Evolutionary conservation across 768 basidiomycete genomes (phyloP).

Genomic region (Hygrocybe punicea): DNA sequence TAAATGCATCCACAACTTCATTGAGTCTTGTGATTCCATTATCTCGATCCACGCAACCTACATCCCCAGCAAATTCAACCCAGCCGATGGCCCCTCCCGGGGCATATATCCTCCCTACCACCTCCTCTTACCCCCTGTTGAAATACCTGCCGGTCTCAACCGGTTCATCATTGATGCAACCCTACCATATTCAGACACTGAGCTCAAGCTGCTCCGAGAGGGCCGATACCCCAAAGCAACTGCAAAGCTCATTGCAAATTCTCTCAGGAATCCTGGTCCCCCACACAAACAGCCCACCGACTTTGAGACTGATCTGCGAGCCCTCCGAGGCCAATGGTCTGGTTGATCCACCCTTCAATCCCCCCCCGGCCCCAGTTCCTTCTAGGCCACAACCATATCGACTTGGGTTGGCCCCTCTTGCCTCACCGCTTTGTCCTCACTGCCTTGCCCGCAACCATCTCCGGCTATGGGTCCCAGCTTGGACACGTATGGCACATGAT

Average conservation of each 20-base stretch:
- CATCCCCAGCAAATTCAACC: conserved; percentile 34
- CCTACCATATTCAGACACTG: neutral
- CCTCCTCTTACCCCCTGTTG: conserved; percentile 29
- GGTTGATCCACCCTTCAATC: neutral
- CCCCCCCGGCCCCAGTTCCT: neutral
- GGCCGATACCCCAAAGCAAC: neutral
- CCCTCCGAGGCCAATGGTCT: neutral
- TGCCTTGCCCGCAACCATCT: conserved; percentile 27
- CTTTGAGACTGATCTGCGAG: neutral
- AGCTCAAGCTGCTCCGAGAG: neutral
- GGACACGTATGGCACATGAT: neutral
- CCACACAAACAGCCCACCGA: neutral
- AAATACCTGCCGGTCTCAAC: conserved; percentile 25
- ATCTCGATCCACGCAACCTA: conserved; percentile 29
- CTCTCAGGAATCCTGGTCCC: neutral
- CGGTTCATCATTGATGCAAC: conserved; percentile 26
- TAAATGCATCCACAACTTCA: conserved; percentile 17
- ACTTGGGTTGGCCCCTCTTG: conserved; percentile 15
- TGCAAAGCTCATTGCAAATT: neutral
- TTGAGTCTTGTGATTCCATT: neutral
- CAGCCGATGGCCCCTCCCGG: conserved; percentile 38
- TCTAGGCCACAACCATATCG: neutral
- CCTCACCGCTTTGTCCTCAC: conserved; percentile 23
- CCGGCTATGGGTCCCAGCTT: conserved; percentile 23
- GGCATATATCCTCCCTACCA: conserved; percentile 23